phyloP scores from a whole-genome alignment of 2,329 filamentous ascomycete genomes.

The Akanthomyces lecanii region DNA sequence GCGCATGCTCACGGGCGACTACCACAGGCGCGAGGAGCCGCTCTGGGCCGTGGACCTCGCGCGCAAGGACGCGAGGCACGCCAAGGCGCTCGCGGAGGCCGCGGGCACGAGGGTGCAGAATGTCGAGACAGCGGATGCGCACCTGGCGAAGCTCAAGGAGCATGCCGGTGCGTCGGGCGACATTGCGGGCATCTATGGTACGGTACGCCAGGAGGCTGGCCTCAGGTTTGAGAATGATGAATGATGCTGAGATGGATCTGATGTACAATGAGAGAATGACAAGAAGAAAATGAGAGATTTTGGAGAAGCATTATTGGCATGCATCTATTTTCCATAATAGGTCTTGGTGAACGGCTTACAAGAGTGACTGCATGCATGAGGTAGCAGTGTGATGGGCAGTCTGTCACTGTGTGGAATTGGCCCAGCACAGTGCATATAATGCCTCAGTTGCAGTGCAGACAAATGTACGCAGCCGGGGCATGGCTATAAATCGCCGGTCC shows the following conservation, averaged over 20 bases:
- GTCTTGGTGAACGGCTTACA: not conserved
- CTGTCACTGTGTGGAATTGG: not conserved
- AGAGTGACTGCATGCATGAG: not conserved
- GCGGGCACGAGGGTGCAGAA: conserved; percentile 60
- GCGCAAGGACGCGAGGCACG: conserved; percentile 76
- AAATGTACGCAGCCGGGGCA: not conserved
- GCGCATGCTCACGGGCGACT: conserved; percentile 71
- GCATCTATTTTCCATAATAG: not conserved
- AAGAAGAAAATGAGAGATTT: not conserved
- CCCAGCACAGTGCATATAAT: not conserved
- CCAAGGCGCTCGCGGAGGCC: conserved; percentile 58
- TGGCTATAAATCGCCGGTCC: not conserved
- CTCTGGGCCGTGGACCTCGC: conserved; percentile 79
- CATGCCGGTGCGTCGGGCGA: conserved; percentile 67
- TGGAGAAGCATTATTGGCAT: not conserved
- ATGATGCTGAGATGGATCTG: not conserved
- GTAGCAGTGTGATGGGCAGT: not conserved
- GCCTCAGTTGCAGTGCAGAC: not conserved
- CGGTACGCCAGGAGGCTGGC: conserved; percentile 68
- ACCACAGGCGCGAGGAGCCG: conserved; percentile 71
- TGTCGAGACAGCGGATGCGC: conserved; percentile 62
- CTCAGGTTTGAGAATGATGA: conserved; percentile 65
- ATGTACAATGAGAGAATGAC: not conserved
- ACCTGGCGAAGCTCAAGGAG: conserved; percentile 66
- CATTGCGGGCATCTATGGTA: conserved; percentile 78